A percentile compares a stretch with the other conserved stretches of the same genome.
These are phyloP conservation scores for Tylopilus felleus DNA, from an alignment of 768 basidiomycete species.

Conservation along the genomic window DNA sequence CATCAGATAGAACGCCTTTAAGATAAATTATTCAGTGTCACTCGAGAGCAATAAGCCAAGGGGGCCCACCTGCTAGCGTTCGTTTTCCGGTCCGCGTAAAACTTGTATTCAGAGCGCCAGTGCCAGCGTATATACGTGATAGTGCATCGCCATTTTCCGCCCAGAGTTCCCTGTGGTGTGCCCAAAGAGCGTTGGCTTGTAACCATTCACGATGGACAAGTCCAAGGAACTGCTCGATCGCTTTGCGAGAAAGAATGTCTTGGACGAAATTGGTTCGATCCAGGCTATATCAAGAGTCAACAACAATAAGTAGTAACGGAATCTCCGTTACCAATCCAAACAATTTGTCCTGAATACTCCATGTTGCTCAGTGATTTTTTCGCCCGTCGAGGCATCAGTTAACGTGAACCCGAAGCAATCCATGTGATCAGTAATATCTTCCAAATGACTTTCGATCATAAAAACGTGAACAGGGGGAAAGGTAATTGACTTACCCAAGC, in stretches of 20 bases:
- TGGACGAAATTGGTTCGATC: conserved; percentile 98
- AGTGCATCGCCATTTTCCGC: conserved; percentile 95
- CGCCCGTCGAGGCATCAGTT: conserved; percentile 61
- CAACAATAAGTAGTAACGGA: neutral
- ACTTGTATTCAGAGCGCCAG: conserved; percentile 91
- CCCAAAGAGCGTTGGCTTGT: conserved; percentile 68
- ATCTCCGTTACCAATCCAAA: conserved; percentile 72
- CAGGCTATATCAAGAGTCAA: conserved; percentile 48
- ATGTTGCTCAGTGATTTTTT: conserved; percentile 81
- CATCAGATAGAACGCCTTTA: conserved; percentile 86
- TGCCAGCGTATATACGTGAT: conserved; percentile 92
- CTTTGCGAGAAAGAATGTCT: conserved; percentile 83
- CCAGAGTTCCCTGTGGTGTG: conserved; percentile 90
- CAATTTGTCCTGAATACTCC: conserved; percentile 96
- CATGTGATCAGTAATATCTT: conserved; percentile 55
- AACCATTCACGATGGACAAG: conserved; percentile 79
- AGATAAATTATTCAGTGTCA: conserved; percentile 4
- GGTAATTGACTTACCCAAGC: conserved; percentile 45
- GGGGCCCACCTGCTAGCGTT: conserved; percentile 70
- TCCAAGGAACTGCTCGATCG: conserved; percentile 77
- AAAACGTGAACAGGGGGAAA: conserved; percentile 1
- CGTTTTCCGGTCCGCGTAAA: conserved; percentile 94
- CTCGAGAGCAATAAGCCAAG: neutral
- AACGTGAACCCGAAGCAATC: conserved; percentile 87
- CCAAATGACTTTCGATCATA: conserved; percentile 48